Evolutionary conservation across 1,284 basidiomycete species (phyloP).

Genomic region (Sanghuangporus sanghuang): DNA sequence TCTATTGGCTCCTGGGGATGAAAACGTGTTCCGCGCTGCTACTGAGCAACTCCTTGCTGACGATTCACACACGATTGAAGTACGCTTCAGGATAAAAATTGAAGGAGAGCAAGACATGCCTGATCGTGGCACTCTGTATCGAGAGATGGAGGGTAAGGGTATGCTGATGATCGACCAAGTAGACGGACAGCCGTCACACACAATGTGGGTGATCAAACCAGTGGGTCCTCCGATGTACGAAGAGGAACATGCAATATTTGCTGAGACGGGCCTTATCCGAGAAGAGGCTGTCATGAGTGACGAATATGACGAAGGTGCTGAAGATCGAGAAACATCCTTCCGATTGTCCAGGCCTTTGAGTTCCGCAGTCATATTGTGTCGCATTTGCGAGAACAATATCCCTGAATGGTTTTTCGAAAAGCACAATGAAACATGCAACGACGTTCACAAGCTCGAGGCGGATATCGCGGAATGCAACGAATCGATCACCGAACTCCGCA

Average conservation of each 20-base stretch:
- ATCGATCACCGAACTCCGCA: conserved; percentile 80
- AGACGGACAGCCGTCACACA: conserved; percentile 84
- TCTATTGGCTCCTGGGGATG: conserved; percentile 81
- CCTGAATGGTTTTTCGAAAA: conserved; percentile 99
- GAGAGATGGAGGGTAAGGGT: conserved; percentile 95
- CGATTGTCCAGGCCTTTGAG: conserved; percentile 74
- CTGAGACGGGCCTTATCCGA: conserved; percentile 51
- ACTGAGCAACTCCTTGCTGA: conserved; percentile 84
- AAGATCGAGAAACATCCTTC: conserved; percentile 52
- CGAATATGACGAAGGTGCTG: conserved; percentile 27
- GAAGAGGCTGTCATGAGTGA: conserved; percentile 37
- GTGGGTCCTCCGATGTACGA: conserved; percentile 66
- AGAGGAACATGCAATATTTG: conserved; percentile 49
- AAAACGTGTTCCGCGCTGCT: conserved; percentile 83
- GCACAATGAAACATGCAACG: conserved; percentile 98
- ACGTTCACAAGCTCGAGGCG: conserved; percentile 94
- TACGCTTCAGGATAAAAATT: conserved; percentile 82
- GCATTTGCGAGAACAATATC: conserved; percentile 96
- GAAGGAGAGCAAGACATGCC: conserved; percentile 52
- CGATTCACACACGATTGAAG: conserved; percentile 92
- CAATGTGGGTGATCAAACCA: conserved; percentile 99
- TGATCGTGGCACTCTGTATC: conserved; percentile 55
- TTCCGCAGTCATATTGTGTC: conserved; percentile 87
- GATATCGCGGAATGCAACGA: conserved; percentile 95
- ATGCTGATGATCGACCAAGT: conserved; percentile 97